Evolutionary conservation across 306 rosid species (phyloP).

Genomic region (Quercus robur): DNA sequence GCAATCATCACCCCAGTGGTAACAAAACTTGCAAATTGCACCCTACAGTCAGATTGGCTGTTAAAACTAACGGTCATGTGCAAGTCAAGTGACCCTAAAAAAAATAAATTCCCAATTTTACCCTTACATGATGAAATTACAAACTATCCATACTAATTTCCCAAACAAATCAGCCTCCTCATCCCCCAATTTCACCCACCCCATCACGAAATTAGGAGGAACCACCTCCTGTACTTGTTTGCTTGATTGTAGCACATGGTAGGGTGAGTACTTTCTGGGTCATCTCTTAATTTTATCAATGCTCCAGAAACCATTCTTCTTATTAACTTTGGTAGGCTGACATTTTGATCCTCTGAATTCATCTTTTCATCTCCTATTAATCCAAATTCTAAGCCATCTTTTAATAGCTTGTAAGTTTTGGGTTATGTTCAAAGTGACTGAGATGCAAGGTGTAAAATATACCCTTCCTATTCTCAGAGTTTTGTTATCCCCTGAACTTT

Average conservation of each 20-base stretch:
- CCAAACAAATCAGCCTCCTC: too few species aligned
- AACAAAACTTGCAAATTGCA: too few species aligned
- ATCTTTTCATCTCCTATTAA: constrained; percentile 23
- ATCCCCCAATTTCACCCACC: too few species aligned
- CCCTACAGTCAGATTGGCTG: too few species aligned
- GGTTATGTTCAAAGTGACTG: constrained; percentile 37
- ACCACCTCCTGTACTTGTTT: constrained; percentile 53
- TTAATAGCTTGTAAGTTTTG: constrained; percentile 10
- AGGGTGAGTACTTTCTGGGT: constrained; percentile 1
- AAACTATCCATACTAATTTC: too few species aligned
- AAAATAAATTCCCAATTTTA: too few species aligned
- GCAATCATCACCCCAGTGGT: too few species aligned
- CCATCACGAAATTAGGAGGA: constrained; percentile 14
- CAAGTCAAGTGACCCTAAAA: too few species aligned
- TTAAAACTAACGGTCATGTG: too few species aligned
- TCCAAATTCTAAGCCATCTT: constrained; percentile 12
- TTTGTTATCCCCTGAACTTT: constrained; percentile 15
- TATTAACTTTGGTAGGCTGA: constrained; percentile 22
- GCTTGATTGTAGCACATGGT: constrained; percentile 41
- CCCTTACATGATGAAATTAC: too few species aligned
- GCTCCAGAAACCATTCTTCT: constrained; percentile 10
- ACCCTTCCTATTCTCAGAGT: neutral
- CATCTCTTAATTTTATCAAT: constrained; percentile 14
- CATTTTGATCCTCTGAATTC: constrained; percentile 25
- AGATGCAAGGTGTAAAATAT: constrained; percentile 16